Percentiles rank a stretch among this genome's conserved stretches.
Conservation (phyloP, 345 rosid species). For the Eucalyptus curtisii region DNA sequence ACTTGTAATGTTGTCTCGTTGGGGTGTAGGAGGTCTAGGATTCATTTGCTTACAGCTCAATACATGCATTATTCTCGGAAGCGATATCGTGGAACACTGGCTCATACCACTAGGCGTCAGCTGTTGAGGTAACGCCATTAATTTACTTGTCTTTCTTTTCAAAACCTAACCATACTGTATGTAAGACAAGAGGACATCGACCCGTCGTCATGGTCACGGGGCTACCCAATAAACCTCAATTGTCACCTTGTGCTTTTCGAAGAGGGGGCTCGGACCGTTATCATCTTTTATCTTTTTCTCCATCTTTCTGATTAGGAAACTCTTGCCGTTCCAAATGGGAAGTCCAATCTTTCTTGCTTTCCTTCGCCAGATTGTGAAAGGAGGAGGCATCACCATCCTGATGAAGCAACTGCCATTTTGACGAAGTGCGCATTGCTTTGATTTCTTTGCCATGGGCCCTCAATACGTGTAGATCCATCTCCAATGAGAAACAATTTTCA, state of each 20-base stretch:
- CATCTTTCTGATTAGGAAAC: background rate
- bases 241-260: background rate
- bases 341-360: background rate
- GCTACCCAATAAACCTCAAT: background rate
- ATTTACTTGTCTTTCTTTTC: background rate
- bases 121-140: background rate
- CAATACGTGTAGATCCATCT: background rate
- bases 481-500: background rate
- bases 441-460: background rate
- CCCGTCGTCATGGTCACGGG: fast-evolving
- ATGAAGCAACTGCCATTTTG: background rate
- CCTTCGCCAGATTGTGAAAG: background rate
- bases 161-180: fast-evolving
- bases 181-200: background rate
- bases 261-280: background rate
- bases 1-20: background rate
- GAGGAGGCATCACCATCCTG: background rate
- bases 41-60: background rate
- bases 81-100: background rate
- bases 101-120: background rate
- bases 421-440: background rate
- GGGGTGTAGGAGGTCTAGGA: background rate
- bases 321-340: background rate
- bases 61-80: background rate
- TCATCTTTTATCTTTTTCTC: fast-evolving